Base-by-base conservation (phyloP, 2,329 filamentous ascomycete genomes). In the Diaporthe ampelina region DNA sequence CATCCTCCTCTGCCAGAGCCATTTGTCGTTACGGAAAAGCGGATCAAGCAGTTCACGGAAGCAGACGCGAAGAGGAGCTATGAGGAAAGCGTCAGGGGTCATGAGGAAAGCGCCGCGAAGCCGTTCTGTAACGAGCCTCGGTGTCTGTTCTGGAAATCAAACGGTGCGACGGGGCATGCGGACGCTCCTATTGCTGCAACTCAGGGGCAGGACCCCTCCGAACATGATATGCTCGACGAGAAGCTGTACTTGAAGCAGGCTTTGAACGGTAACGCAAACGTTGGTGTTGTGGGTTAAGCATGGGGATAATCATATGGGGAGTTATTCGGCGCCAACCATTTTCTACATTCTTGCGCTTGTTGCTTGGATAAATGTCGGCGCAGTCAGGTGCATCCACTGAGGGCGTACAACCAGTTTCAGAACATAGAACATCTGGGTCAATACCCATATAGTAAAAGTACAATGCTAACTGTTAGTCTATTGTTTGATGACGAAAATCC, bases 1-100 rank as follows among this genome's bases (percentile, higher is more conserved):
- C 80, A 78, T 43, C 78, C 80, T 19, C 59, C 79, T 15, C 63
- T 82, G 17, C 81, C 81, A 0, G 76, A 76, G 56, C 81, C 80
- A 1, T 82, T 82, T 75, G 74, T 77, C 21, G 77, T 74, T 1
- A 82, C 81, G 0, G 63, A 74, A 1, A 80, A 81, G 69, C 78
- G 81, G n/a, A 63, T 82, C 1, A 73, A 78, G 63, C 59, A 68
- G 43, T 70, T 77, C 26, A 72, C 79, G 54, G 76, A 72, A 21
- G 69, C 68, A 13, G 75, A 79, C 52, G 68, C 68, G 5, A 56
- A 63, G 29, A 72, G 24, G 3, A 58, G 73, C 17, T 72, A 72
- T n/a, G 74, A 74, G 2, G 73, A 54, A 1, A 69, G 35, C 9
- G 65, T 77, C 3, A 65, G 52, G 8, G 54, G 8, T 1, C 72